Evolutionary conservation across 768 basidiomycete species (phyloP).

Genomic region (Rhizopogon vesiculosus): DNA sequence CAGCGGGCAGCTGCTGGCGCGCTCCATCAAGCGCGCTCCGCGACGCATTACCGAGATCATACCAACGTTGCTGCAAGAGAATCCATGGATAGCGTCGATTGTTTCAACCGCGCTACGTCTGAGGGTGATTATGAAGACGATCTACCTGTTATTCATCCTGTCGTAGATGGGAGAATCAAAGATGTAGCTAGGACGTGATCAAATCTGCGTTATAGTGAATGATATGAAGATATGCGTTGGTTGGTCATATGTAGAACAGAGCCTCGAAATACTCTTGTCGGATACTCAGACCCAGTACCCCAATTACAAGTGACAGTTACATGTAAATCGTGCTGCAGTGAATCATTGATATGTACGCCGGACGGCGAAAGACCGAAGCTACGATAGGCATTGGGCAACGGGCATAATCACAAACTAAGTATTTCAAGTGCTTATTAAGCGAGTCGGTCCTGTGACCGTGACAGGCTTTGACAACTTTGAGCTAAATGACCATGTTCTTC

Average conservation of each 20-base stretch:
- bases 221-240: too few species aligned
- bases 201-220: conserved; percentile 2
- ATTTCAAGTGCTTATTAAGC: too few species aligned
- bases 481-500: too few species aligned
- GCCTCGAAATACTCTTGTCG: too few species aligned
- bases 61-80: conserved; percentile 60
- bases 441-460: too few species aligned
- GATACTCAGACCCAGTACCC: neutral
- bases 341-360: too few species aligned
- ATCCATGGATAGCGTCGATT: conserved; percentile 78
- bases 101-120: conserved; percentile 51
- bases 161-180: conserved; percentile 63
- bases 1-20: conserved; percentile 39
- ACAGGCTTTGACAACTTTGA: too few species aligned
- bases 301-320: neutral
- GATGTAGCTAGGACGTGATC: conserved; percentile 39
- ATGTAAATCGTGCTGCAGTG: too few species aligned
- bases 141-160: conserved; percentile 52
- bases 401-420: too few species aligned
- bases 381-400: too few species aligned
- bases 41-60: conserved; percentile 52
- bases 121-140: conserved; percentile 29
- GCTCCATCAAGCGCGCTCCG: conserved; percentile 43
- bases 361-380: too few species aligned
- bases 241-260: too few species aligned